Conservation (phyloP, 257 asterid genomes). For the Salvia rosmarinus region DNA sequence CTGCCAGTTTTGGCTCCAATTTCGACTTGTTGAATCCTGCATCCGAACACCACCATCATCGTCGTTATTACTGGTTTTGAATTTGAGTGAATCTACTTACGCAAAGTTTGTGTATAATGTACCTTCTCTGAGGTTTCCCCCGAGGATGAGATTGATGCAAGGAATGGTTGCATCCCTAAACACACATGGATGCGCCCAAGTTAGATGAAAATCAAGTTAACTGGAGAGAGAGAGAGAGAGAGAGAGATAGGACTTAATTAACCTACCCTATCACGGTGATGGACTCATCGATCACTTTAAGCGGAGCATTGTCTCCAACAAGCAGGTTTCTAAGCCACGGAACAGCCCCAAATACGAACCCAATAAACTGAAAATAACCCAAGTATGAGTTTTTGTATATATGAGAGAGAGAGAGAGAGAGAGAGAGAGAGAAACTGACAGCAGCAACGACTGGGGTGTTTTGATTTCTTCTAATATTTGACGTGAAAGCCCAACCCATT, state of each 20-base stretch:
- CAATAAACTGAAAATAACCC: constrained; percentile 52
- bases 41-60: background rate
- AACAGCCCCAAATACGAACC: constrained; percentile 71
- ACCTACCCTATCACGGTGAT: constrained; percentile 69
- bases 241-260: background rate
- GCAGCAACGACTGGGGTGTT: constrained; percentile 82
- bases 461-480: constrained; percentile 64
- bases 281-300: constrained; percentile 68
- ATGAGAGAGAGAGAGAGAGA: no score
- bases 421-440: constrained; percentile 41
- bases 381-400: background rate
- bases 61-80: background rate
- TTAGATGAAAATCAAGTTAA: no score
- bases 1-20: constrained; percentile 42
- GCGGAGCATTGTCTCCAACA: constrained; percentile 74
- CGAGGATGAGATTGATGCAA: constrained; percentile 83
- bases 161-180: constrained; percentile 85
- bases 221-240: no score
- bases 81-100: background rate
- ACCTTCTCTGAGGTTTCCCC: constrained; percentile 93
- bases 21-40: constrained; percentile 68
- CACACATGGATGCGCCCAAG: background rate
- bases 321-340: constrained; percentile 64
- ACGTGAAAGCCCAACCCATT: constrained; percentile 38
- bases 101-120: constrained; percentile 12